Conservation (phyloP, 352 stramenopile genomes). For the Halophytophthora batemanensis region DNA sequence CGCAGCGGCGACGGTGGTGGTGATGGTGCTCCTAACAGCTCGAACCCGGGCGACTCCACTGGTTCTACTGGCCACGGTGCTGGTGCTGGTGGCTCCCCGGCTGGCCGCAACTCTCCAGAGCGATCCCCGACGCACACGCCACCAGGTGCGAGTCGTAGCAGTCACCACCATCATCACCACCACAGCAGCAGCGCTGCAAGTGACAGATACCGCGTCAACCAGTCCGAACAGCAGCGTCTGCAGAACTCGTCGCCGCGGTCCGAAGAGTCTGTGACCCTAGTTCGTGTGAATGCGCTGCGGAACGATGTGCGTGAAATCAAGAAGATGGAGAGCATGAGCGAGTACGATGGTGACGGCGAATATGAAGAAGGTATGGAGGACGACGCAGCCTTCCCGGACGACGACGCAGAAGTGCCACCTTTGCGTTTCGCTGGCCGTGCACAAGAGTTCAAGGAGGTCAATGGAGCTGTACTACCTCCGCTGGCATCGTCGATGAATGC, state of each 20-base stretch:
- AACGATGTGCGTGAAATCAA: slow-evolving; percentile 71
- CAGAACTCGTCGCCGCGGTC: slow-evolving; percentile 37
- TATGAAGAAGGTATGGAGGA: slow-evolving; percentile 51
- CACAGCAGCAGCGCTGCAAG: slow-evolving; percentile 10
- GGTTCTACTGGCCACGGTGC: slow-evolving; percentile 1
- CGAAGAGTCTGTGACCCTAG: slow-evolving; percentile 64
- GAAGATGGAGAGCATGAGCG: slow-evolving; percentile 53
- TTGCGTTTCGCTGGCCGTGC: slow-evolving; percentile 21
- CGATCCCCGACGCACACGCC: slow-evolving; percentile 34
- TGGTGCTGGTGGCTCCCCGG: slow-evolving; percentile 8
- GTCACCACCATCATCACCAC: slow-evolving; percentile 16
- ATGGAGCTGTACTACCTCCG: slow-evolving; percentile 8
- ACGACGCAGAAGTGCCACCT: slow-evolving; percentile 25
- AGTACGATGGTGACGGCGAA: slow-evolving; percentile 66
- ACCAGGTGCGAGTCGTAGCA: slow-evolving; percentile 15
- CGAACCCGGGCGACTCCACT: not conserved
- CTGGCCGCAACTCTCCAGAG: slow-evolving; percentile 14
- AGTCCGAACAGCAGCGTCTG: slow-evolving; percentile 16
- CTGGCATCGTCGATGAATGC: slow-evolving; percentile 17
- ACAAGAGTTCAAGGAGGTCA: slow-evolving; percentile 19
- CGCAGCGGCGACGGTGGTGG: slow-evolving; percentile 29
- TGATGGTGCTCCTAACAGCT: slow-evolving; percentile 7
- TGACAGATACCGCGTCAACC: slow-evolving; percentile 1
- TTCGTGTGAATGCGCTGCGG: slow-evolving; percentile 69
- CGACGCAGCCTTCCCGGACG: slow-evolving; percentile 39